Evolutionary conservation across 345 rosid genomes (phyloP).

Genomic region (Leavenworthia alabamica): DNA sequence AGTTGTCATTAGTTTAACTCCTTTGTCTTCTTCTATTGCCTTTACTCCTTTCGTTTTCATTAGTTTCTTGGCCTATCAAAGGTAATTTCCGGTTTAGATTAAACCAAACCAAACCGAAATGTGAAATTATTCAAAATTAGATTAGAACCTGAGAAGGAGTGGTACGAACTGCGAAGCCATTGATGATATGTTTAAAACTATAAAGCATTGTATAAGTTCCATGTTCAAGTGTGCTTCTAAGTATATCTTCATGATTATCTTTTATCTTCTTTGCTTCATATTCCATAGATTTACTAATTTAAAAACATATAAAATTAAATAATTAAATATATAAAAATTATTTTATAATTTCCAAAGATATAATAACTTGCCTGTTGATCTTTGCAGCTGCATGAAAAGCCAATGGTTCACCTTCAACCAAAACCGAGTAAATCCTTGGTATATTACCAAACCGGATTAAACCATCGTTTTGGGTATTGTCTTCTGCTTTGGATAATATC

Average conservation of each 20-base stretch:
- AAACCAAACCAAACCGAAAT: background rate
- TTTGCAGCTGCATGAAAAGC: conserved; percentile 35
- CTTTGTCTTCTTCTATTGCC: conserved; percentile 71
- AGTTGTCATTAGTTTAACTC: conserved; percentile 77
- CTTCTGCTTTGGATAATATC: conserved; percentile 24
- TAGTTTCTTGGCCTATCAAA: conserved; percentile 51
- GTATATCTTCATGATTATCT: conserved; percentile 57
- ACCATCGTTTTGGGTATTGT: conserved; percentile 15
- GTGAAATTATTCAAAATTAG: background rate
- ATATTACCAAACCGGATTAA: conserved; percentile 44
- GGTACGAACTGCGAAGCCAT: conserved; percentile 70
- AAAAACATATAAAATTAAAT: background rate
- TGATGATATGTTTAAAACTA: conserved; percentile 71
- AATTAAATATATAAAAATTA: too few relatives aligned
- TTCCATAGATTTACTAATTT: conserved; percentile 35
- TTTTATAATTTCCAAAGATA: background rate
- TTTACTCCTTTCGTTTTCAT: conserved; percentile 42
- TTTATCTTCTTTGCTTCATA: conserved; percentile 47
- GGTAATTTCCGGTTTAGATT: background rate
- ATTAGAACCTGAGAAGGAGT: conserved; percentile 59
- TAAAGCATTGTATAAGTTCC: conserved; percentile 73
- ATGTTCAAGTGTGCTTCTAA: conserved; percentile 39
- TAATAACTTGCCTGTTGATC: conserved; percentile 32
- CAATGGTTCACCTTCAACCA: conserved; percentile 58
- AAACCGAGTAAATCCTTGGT: conserved; percentile 43